Base-by-base conservation (phyloP, 768 basidiomycete species). In the Boletales sp. region DNA sequence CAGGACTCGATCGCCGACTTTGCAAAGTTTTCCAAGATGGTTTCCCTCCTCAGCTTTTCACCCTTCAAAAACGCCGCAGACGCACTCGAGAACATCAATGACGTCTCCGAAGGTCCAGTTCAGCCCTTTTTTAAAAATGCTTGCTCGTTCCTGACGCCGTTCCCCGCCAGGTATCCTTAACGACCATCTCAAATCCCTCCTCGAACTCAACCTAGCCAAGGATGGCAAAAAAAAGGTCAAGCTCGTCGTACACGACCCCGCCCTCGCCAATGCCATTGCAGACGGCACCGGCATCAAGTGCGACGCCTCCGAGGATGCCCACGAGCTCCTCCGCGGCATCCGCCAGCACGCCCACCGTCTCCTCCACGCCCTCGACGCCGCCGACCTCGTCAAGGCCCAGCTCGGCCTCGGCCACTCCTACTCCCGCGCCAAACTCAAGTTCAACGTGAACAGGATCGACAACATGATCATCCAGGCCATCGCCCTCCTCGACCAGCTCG, bases 401-500 rank as follows among this genome's bases (percentile, higher is more conserved):
- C 88, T 98, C 58, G 95, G 95, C 64, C 79, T 98, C 43, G 95
- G 95, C 27, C 95, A 98, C 78, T 92, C 94, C 4, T 97, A 95
- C 75, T 97, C 94, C 19, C 86, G 95, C 55, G 88, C 94, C 36
- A 98, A 97, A 69, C 87, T 97, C 55, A 98, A 98, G 74, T 97
- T 93, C 81, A 94, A 94, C 71, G 91, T 94, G 47, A 94, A 94
- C 77, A 80, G 91, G 45, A 82, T 90, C 49, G 94, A 97, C 73
- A 97, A 98, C 78, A 98, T 98, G 95, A 97, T 98, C 72, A 98
- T 98, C 60, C 95, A 97, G 72, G 95, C 95, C 52, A 97, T 98
- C 66, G 90, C 94, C 5, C 85, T 97, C 50, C 89, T 97, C 61
- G 95, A 98, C 74, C 94, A 97, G 64, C 87, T 97, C 63, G 95